These are phyloP conservation scores for Rhododendron molle DNA, from an alignment of 148 eudicot species.

Conservation along the genomic window DNA sequence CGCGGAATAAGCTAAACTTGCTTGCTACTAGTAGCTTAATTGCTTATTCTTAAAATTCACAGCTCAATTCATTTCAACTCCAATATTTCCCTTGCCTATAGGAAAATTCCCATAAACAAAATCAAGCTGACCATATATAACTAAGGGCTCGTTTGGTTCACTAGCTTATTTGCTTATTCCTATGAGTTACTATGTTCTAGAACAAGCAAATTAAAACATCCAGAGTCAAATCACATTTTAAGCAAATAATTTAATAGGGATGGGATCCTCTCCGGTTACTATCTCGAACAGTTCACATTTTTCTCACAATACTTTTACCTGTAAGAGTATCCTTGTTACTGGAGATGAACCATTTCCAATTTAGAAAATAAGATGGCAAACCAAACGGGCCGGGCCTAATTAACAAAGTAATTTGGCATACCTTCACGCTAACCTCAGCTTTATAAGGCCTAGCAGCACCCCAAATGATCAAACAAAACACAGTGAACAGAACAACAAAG, in stretches of 20 bases:
- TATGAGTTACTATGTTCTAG: not conserved
- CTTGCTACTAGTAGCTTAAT: too few species aligned
- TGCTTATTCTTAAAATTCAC: too few species aligned
- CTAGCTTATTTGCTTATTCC: not conserved
- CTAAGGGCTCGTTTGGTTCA: not conserved
- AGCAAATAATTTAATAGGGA: not conserved
- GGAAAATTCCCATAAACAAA: not conserved
- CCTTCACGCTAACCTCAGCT: constrained; percentile 71
- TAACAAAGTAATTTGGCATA: constrained; percentile 12
- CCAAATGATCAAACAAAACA: constrained; percentile 91
- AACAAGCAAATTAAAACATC: not conserved
- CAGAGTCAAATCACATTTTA: not conserved
- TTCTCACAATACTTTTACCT: too few species aligned
- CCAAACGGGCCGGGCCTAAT: not conserved
- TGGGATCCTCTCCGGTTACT: too few species aligned
- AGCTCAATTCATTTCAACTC: not conserved
- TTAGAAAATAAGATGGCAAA: not conserved
- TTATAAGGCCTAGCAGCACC: constrained; percentile 77
- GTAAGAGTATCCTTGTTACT: too few species aligned
- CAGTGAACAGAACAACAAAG: constrained; percentile 61
- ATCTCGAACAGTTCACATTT: too few species aligned
- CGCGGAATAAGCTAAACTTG: too few species aligned
- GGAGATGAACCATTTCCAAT: too few species aligned
- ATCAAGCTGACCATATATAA: not conserved
- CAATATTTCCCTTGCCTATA: not conserved